Evolutionary conservation across 139 green algal genomes (phyloP).

Genomic region (Micractinium conductrix): DNA sequence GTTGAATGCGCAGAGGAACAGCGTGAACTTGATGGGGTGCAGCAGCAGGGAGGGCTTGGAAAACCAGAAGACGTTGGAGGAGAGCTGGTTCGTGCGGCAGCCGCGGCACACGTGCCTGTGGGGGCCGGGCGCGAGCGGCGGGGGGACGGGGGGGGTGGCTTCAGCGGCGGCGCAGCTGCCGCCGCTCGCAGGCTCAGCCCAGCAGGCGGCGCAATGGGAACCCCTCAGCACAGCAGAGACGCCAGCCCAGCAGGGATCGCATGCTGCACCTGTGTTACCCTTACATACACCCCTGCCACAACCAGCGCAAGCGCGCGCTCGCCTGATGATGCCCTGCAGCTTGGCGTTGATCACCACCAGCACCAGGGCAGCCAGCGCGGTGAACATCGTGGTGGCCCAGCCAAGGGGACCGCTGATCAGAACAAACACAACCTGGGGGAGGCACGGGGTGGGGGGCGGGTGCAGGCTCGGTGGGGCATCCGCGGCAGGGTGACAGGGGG

Average conservation of each 20-base stretch:
- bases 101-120: constrained; percentile 46
- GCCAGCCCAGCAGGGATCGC: too few relatives aligned
- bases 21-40: constrained; percentile 42
- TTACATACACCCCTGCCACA: too few relatives aligned
- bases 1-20: constrained; percentile 60
- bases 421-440: constrained; percentile 29
- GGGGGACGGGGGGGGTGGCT: too few relatives aligned
- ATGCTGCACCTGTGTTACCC: too few relatives aligned
- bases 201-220: too few relatives aligned
- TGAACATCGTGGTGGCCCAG: constrained; percentile 31
- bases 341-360: constrained; percentile 44
- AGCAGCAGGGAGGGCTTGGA: constrained; percentile 44
- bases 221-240: too few relatives aligned
- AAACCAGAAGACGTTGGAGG: constrained; percentile 55
- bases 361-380: constrained; percentile 26
- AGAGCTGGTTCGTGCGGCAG: constrained; percentile 23
- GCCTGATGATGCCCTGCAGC: constrained; percentile 41
- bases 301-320: constrained; percentile 15
- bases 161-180: too few relatives aligned
- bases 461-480: neutral
- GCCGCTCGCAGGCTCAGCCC: too few relatives aligned
- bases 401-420: constrained; percentile 39
- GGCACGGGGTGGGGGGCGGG: neutral
- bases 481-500: neutral
- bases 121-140: neutral